These are phyloP conservation scores for Ceratocystis cubensis DNA, from an alignment of 2,329 filamentous ascomycete species.

Conservation along the genomic window DNA sequence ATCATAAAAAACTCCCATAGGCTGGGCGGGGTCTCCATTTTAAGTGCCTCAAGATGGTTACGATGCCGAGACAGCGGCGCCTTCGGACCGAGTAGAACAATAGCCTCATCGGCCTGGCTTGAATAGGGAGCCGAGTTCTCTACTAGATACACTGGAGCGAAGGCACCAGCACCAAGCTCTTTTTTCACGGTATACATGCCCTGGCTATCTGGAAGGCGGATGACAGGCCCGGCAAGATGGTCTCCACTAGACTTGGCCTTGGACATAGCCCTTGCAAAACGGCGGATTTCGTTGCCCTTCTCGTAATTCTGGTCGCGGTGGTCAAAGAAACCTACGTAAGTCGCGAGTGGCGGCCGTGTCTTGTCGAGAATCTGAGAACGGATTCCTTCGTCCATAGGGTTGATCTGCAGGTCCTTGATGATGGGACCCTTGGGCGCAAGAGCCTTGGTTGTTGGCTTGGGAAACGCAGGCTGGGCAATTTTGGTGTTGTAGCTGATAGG, in stretches of 20 bases:
- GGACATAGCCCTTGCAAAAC: conserved; percentile 56
- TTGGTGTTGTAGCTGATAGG: conserved; percentile 35
- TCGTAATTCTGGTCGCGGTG: conserved; percentile 52
- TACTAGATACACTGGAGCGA: conserved; percentile 86
- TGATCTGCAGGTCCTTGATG: conserved; percentile 73
- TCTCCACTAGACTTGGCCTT: conserved; percentile 50
- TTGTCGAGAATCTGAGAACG: conserved; percentile 62
- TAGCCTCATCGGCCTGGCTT: conserved; percentile 33
- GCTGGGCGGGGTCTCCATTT: conserved; percentile 81
- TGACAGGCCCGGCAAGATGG: conserved; percentile 46
- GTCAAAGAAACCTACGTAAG: conserved; percentile 70
- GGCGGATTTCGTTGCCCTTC: conserved; percentile 64
- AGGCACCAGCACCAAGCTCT: conserved; percentile 85
- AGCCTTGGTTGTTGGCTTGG: conserved; percentile 27
- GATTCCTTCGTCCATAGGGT: conserved; percentile 69
- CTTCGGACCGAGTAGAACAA: conserved; percentile 45
- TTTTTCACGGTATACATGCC: conserved; percentile 65
- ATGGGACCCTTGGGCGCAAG: conserved; percentile 52
- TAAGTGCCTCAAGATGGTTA: conserved; percentile 64
- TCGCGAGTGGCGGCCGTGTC: conserved; percentile 57
- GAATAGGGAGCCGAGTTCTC: conserved; percentile 52
- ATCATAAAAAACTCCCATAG: conserved; percentile 98
- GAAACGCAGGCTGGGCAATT: conserved; percentile 26
- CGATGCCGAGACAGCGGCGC: conserved; percentile 46
- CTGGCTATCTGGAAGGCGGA: conserved; percentile 54